A percentile compares a stretch with the other conserved stretches of the same genome.
These are phyloP conservation scores for Rhizoclosmatium hyalinum DNA, from an alignment of 371 early-diverging fungal species.

Conservation along the genomic window DNA sequence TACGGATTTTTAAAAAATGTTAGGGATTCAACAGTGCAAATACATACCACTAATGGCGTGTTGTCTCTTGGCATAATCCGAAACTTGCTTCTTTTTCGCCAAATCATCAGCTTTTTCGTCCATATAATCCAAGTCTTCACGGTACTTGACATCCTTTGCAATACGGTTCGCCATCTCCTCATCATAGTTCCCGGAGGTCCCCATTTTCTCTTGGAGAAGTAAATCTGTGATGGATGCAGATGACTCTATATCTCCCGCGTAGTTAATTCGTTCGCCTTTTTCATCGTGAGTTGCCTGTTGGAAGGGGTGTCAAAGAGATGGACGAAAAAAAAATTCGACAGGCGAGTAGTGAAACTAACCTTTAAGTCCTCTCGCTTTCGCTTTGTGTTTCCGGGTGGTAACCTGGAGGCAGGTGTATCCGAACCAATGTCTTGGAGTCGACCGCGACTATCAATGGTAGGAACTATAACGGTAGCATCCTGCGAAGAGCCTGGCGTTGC, in stretches of 20 bases:
- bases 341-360: neutral
- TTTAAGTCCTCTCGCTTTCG: conserved; percentile 35
- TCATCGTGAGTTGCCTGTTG: conserved; percentile 44
- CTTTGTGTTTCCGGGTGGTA: conserved; percentile 30
- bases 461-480: conserved; percentile 46
- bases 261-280: conserved; percentile 48
- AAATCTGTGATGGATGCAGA: conserved; percentile 66
- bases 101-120: conserved; percentile 89
- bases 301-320: neutral
- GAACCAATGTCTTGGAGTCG: conserved; percentile 49
- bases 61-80: conserved; percentile 66
- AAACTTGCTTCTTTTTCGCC: conserved; percentile 45
- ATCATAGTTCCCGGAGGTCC: conserved; percentile 60
- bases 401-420: neutral
- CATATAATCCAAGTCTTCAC: conserved; percentile 77
- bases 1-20: neutral
- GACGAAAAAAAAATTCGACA: neutral
- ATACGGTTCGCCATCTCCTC: conserved; percentile 77
- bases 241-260: conserved; percentile 63
- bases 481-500: neutral
- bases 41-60: conserved; percentile 65
- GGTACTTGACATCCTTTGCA: conserved; percentile 75
- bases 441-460: conserved; percentile 73
- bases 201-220: conserved; percentile 73
- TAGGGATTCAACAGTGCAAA: conserved; percentile 11